Evolutionary conservation across 2,329 filamentous ascomycete species (phyloP), one percentile per base, ranked within the genome.

Genomic region (Colletotrichum sp.): DNA sequence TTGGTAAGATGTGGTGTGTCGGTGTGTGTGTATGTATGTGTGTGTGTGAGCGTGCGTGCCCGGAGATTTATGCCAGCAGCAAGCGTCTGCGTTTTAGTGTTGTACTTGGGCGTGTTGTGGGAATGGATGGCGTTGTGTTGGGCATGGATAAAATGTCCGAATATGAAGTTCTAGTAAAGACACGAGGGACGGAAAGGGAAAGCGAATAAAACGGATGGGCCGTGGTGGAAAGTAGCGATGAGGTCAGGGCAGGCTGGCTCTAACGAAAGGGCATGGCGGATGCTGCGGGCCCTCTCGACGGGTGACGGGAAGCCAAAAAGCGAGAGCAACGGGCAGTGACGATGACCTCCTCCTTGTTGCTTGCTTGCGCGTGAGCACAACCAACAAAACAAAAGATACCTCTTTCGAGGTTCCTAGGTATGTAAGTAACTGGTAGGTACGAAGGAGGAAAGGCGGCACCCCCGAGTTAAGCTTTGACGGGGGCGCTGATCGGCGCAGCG

Each of bases 401-500:
- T 52, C 44, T 6, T 7, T 49, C 39, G 39, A 49, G 19, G 44
- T 44, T 2, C 19, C 39, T 44, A 36, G 34, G 34, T 36, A 16
- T 39, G 34, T 5, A 22, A 49, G 44, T n/a, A 22, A 49, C 19
- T 8, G 16, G 36, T 39, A 39, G 36, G 36, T 44, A 44, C 36
- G 36, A n/a, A 44, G 36, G 8, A 49, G n/a, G 39, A n/a, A 52
- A 52, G 44, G 44, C n/a, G 44, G n/a, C 44, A 22, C 36, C 39
- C 19, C 44, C 34, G 55, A 75, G 65, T 75, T 76, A 76, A 76
- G 74, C 74, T 76, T 76, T 76, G 49, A 71, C 29, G 57, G 64
- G 64, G 74, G 34, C 64, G 39, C 36, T 76, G 71, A 76, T 75
- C 74, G 74, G 66, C 74, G 55, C 74, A 75, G 65, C 74, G 74